These are phyloP conservation scores for Mycosphaerella sp. DNA, from an alignment of 2,329 filamentous ascomycete species.

Conservation along the genomic window DNA sequence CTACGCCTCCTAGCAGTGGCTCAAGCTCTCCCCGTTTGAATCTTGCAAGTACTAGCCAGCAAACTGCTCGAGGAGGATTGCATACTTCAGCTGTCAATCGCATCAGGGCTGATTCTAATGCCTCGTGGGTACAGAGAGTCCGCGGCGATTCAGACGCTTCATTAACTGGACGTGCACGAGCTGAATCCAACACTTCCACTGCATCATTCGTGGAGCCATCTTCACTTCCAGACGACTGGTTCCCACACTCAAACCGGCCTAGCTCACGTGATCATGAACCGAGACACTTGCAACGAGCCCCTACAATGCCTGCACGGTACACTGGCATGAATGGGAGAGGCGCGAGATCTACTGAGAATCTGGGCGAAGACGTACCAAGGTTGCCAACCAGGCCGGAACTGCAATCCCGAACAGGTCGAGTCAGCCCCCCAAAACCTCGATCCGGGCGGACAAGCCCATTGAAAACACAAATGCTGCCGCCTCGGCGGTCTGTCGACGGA, in stretches of 20 bases:
- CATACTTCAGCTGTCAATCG: constrained; percentile 20
- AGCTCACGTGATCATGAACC: constrained; percentile 13
- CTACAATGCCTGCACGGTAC: constrained; percentile 25
- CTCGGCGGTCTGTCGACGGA: constrained; percentile 21
- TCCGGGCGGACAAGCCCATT: constrained; percentile 27
- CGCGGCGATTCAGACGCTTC: constrained; percentile 29
- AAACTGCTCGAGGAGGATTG: neutral
- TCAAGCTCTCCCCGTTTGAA: constrained; percentile 42
- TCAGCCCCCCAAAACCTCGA: constrained; percentile 26
- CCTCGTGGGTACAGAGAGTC: constrained; percentile 23
- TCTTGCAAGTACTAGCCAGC: neutral
- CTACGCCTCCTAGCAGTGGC: constrained; percentile 71
- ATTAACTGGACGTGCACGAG: constrained; percentile 18
- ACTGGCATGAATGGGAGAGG: constrained; percentile 11
- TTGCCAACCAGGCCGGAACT: constrained; percentile 32
- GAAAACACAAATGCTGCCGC: constrained; percentile 25
- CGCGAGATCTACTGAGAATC: constrained; percentile 18
- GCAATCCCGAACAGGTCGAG: constrained; percentile 27
- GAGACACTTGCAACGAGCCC: constrained; percentile 14
- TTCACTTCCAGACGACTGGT: constrained; percentile 23
- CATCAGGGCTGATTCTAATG: constrained; percentile 26
- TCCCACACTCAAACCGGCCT: constrained; percentile 16
- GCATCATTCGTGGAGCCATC: constrained; percentile 29
- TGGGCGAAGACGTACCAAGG: constrained; percentile 26
- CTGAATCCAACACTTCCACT: constrained; percentile 27